Evolutionary conservation across 1,284 basidiomycete genomes (phyloP), one percentile per base, ranked within the genome.

Genomic region (Inonotus obliquus): DNA sequence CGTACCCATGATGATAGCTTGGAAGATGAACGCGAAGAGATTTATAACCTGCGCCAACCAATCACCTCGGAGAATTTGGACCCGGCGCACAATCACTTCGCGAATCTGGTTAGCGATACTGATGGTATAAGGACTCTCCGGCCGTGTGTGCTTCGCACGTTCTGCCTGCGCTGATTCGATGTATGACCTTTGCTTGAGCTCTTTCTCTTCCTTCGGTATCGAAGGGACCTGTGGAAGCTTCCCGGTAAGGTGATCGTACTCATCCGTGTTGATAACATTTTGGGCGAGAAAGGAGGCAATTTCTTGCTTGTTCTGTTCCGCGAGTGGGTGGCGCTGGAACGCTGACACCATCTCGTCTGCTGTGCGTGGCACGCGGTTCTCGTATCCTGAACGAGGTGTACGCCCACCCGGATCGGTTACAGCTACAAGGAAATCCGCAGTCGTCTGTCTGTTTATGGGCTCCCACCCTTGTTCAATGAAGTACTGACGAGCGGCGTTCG

Each of bases 151-250:
- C 29, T 59, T 65, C 11, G 64, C 64, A 11, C 60, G 63, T 61
- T 67, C 65, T 58, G 63, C 67, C 48, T 58, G 67, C 17, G 68
- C 71, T 21, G 61, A 65, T 72, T 87, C 84, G 2, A 79, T 83
- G 70, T 91, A 92, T 35, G 91, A 93, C 70, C 93, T 92, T 71
- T 95, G 80, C 0, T 93, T 91, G 70, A 93, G 91, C 68, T 91
- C 89, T 68, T 94, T 59, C 23, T 57, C 48, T 35, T 54, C 48
- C n/a, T 25, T 29, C 27, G 60, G 38, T 7, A 29, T 23, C 21
- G 54, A 29, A 23, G 38, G 27, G 4, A 56, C 25, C 4, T 47
- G 25, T 5, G 27, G 21, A 14, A 59, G 6, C 21, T 38, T n/a
- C 10, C 37, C 35, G 25, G 54, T 48, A 39, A 53, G 61, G 5